Evolutionary conservation across 768 basidiomycete genomes (phyloP).

Genomic region (Amanita exitialis): DNA sequence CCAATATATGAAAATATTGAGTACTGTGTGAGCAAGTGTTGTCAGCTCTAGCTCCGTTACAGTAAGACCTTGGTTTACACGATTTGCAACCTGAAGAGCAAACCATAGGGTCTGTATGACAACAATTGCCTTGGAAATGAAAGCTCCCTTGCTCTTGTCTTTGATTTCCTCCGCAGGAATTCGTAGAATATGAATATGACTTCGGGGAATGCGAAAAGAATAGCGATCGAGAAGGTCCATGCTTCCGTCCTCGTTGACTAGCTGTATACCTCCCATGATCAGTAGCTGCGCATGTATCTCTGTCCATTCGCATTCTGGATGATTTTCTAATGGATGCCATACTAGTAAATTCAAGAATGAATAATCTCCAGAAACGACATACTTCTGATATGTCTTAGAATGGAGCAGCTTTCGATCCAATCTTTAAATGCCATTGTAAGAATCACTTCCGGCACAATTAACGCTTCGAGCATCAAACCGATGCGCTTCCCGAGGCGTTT

Average conservation of each 20-base stretch:
- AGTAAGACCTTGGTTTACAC: background rate
- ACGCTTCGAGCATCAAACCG: background rate
- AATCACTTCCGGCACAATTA: background rate
- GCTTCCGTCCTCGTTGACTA: background rate
- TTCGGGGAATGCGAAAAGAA: background rate
- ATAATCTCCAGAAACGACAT: background rate
- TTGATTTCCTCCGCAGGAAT: background rate
- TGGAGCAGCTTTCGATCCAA: too few relatives aligned
- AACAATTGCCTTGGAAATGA: background rate
- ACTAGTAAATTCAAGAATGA: background rate
- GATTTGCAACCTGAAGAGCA: background rate
- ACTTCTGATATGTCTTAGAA: too few relatives aligned
- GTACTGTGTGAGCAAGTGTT: background rate
- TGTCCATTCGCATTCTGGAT: background rate
- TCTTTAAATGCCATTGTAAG: background rate
- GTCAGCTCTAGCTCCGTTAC: background rate
- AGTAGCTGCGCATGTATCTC: constrained; percentile 1
- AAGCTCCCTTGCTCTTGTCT: background rate
- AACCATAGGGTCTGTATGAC: background rate
- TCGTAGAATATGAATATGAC: background rate
- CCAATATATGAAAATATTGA: background rate
- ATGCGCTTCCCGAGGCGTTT: background rate
- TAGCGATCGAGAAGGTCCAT: background rate
- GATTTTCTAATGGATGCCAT: background rate
- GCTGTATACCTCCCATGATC: background rate